These are phyloP conservation scores for Pythium rishiriense DNA, from an alignment of 352 stramenopile genomes.

Conservation along the genomic window DNA sequence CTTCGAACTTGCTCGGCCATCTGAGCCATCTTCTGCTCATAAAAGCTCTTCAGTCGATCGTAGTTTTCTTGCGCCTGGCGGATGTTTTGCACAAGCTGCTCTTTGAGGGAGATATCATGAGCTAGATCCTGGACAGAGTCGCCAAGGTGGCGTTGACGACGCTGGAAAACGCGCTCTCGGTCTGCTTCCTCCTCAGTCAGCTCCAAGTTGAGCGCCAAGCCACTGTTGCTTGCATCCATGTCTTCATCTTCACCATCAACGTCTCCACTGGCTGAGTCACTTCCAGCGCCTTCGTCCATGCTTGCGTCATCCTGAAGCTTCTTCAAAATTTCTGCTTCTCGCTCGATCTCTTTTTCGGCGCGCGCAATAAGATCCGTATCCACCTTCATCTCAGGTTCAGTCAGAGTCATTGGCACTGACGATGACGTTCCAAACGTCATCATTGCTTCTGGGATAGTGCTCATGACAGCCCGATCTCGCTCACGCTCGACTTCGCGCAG, in stretches of 20 bases:
- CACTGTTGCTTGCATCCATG: constrained; percentile 35
- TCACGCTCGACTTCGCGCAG: constrained; percentile 64
- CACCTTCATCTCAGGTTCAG: constrained; percentile 52
- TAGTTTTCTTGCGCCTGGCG: constrained; percentile 81
- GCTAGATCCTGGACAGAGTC: constrained; percentile 79
- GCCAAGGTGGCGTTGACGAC: constrained; percentile 73
- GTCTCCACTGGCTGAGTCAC: constrained; percentile 42
- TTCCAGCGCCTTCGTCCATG: constrained; percentile 39
- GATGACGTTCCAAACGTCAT: constrained; percentile 22
- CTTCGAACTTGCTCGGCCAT: constrained; percentile 76
- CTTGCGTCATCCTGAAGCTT: constrained; percentile 61
- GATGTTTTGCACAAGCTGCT: constrained; percentile 83
- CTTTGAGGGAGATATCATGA: constrained; percentile 85
- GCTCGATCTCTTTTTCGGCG: constrained; percentile 78
- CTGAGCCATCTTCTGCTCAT: constrained; percentile 81
- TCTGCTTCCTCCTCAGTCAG: constrained; percentile 64
- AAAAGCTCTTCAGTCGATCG: constrained; percentile 79
- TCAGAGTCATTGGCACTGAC: constrained; percentile 32
- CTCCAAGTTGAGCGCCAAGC: constrained; percentile 36
- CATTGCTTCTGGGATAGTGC: constrained; percentile 20
- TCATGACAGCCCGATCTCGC: constrained; percentile 62
- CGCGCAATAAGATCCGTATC: constrained; percentile 64
- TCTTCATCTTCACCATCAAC: constrained; percentile 42
- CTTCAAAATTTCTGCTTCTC: constrained; percentile 73
- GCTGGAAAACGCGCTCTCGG: constrained; percentile 81